A percentile compares a stretch with the other conserved stretches of the same genome.
Conservation (phyloP, 2,329 filamentous ascomycete genomes). For the Cercospora janseana region DNA sequence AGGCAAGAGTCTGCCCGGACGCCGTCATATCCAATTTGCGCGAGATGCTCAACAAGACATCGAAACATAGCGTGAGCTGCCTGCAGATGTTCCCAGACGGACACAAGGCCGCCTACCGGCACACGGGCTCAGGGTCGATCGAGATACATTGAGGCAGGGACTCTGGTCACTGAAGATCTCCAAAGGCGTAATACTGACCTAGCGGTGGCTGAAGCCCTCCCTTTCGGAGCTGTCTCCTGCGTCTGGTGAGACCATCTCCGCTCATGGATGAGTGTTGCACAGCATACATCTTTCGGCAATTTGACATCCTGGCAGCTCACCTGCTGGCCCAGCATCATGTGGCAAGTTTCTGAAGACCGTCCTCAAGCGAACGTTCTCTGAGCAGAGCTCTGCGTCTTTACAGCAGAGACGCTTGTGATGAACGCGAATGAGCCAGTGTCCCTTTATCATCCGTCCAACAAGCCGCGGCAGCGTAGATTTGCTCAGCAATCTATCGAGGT, state of each 20-base stretch:
- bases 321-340: too few species aligned
- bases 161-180: background rate
- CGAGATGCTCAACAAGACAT: background rate
- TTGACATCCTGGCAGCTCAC: too few species aligned
- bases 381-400: too few species aligned
- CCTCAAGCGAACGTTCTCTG: too few species aligned
- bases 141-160: conserved; percentile 5
- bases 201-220: conserved; percentile 3
- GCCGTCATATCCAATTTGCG: background rate
- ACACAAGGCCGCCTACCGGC: conserved; percentile 1
- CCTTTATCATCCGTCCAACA: too few species aligned
- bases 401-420: too few species aligned
- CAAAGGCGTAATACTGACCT: background rate
- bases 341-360: too few species aligned
- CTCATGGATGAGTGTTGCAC: background rate
- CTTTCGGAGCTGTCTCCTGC: background rate
- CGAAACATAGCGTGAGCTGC: background rate
- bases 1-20: too few species aligned
- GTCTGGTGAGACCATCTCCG: too few species aligned
- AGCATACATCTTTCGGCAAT: background rate
- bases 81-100: background rate
- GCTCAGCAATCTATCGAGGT: too few species aligned
- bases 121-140: conserved; percentile 1
- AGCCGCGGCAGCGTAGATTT: too few species aligned
- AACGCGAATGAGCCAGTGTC: too few species aligned